These are phyloP conservation scores for Suillus bovinus DNA, from an alignment of 768 basidiomycete genomes.

Conservation along the genomic window DNA sequence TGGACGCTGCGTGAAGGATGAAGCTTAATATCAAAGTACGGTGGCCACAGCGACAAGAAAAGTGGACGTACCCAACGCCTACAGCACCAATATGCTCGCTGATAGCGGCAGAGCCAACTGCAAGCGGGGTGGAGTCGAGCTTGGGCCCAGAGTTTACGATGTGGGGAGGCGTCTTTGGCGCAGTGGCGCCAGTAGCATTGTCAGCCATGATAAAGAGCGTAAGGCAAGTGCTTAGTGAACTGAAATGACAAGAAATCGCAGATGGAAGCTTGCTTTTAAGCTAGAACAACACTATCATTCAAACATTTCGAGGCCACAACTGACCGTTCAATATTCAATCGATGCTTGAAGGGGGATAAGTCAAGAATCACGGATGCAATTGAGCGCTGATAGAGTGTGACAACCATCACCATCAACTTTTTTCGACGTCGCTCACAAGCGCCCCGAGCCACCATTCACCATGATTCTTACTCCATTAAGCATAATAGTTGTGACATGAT, in stretches of 20 bases:
- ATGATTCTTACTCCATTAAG: neutral
- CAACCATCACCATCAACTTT: neutral
- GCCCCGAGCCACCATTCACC: neutral
- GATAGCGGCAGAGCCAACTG: neutral
- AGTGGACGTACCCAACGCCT: neutral
- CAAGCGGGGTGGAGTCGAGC: constrained; percentile 4
- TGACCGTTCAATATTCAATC: too few species aligned
- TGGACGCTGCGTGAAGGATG: neutral
- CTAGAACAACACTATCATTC: neutral
- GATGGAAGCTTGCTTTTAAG: neutral
- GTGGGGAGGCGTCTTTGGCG: neutral
- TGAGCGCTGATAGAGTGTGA: too few species aligned
- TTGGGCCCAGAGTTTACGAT: neutral
- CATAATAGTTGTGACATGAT: neutral
- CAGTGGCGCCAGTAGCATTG: neutral
- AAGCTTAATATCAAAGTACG: neutral
- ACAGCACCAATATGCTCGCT: constrained; percentile 1
- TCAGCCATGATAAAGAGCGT: neutral
- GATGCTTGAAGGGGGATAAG: too few species aligned
- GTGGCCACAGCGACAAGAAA: neutral
- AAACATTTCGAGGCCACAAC: neutral
- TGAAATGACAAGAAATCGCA: neutral
- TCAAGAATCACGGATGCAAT: too few species aligned
- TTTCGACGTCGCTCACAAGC: neutral
- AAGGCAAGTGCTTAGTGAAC: neutral